Percentiles rank a stretch among this genome's conserved stretches.
Conservation (phyloP, 2,329 filamentous ascomycete genomes). For the Scedosporium minutisporum region DNA sequence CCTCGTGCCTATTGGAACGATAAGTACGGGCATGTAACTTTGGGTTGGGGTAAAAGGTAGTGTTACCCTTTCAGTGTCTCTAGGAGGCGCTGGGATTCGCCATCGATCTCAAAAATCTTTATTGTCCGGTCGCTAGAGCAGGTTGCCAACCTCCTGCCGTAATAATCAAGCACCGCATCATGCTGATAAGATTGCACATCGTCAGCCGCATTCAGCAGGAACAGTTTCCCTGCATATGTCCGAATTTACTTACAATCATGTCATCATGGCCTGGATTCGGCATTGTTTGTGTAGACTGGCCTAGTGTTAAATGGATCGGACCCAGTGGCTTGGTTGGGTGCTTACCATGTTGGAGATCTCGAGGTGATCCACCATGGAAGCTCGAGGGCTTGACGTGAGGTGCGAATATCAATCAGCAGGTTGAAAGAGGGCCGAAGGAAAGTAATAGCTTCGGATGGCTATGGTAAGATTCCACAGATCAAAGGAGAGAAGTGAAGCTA, state of each 20-base stretch:
- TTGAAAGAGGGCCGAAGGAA: no score
- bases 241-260: constrained; percentile 77
- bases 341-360: constrained; percentile 6
- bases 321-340: not conserved
- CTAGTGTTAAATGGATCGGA: constrained; percentile 17
- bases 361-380: no score
- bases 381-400: no score
- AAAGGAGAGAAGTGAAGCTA: no score
- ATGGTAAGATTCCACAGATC: no score
- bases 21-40: no score
- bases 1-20: constrained; percentile 63
- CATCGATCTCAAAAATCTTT: constrained; percentile 98
- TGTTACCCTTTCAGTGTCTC: constrained; percentile 89
- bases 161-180: constrained; percentile 97
- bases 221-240: not conserved
- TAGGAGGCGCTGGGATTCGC: constrained; percentile 76
- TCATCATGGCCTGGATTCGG: constrained; percentile 68
- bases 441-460: no score
- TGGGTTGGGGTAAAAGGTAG: constrained; percentile 4
- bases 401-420: no score
- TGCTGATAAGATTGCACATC: constrained; percentile 44
- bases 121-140: constrained; percentile 98
- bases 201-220: not conserved
- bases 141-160: constrained; percentile 88
- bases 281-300: constrained; percentile 33